Evolutionary conservation across 2,329 filamentous ascomycete species (phyloP).

Genomic region (Diaporthe citriasiana): DNA sequence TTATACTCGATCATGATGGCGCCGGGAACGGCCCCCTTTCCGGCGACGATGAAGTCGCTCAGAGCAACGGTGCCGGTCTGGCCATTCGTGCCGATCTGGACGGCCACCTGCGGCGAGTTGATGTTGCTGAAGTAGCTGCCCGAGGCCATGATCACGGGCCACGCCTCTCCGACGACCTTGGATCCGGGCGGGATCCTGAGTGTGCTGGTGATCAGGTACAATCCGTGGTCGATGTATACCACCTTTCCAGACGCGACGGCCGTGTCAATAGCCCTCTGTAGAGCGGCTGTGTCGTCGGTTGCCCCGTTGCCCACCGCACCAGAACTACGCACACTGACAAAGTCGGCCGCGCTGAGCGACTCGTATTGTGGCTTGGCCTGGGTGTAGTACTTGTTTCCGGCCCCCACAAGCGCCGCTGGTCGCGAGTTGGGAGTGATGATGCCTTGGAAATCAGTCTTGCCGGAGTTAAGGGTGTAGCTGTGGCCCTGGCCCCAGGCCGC

Average conservation of each 20-base stretch:
- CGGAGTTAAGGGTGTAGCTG: constrained; percentile 64
- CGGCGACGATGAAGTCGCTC: constrained; percentile 80
- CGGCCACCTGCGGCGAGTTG: constrained; percentile 71
- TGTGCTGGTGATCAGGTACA: constrained; percentile 65
- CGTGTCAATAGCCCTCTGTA: constrained; percentile 68
- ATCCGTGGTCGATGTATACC: constrained; percentile 69
- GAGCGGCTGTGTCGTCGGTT: constrained; percentile 71
- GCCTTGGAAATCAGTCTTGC: constrained; percentile 62
- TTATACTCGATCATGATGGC: constrained; percentile 82
- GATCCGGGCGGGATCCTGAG: constrained; percentile 60
- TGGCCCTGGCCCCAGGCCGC: constrained; percentile 78
- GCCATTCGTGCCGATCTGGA: constrained; percentile 72
- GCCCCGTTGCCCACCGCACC: constrained; percentile 64
- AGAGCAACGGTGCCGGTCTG: constrained; percentile 76
- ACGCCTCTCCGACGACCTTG: constrained; percentile 71
- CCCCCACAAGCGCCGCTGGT: constrained; percentile 67
- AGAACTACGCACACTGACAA: constrained; percentile 62
- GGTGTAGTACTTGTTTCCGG: constrained; percentile 65
- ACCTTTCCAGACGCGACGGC: constrained; percentile 64
- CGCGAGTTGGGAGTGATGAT: constrained; percentile 59
- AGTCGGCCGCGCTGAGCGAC: constrained; percentile 65
- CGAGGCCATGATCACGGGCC: constrained; percentile 65
- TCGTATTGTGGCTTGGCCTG: constrained; percentile 82
- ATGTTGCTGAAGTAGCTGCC: constrained; percentile 71
- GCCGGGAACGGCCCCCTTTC: constrained; percentile 74